phyloP scores from a whole-genome alignment of 176 grass and related monocot genomes.

The bread wheat (Triticum aestivum) region IWGSC_CS_RefSeq_v2.1 NC_057801.1:571289000-571289499 shows the following conservation, averaged over 20 bases:
- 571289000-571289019: slow-evolving; percentile 32
- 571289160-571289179: slow-evolving; percentile 77
- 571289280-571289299: slow-evolving; percentile 85
- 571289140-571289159: slow-evolving; percentile 80
- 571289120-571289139: slow-evolving; percentile 35
- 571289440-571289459: slow-evolving; percentile 65
- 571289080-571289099: slow-evolving; percentile 20
- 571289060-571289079: slow-evolving; percentile 51
- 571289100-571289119: slow-evolving; percentile 38
- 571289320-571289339: slow-evolving; percentile 63
- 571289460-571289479: slow-evolving; percentile 96
- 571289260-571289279: slow-evolving; percentile 97
- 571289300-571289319: slow-evolving; percentile 86
- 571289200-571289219: slow-evolving; percentile 76
- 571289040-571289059: neutral
- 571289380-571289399: neutral
- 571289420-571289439: slow-evolving; percentile 50
- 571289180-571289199: slow-evolving; percentile 82
- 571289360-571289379: slow-evolving; percentile 64
- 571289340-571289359: slow-evolving; percentile 62
- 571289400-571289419: slow-evolving; percentile 32
- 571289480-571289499: slow-evolving; percentile 99
- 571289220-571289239: slow-evolving; percentile 94
- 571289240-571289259: slow-evolving; percentile 93
- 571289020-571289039: slow-evolving; percentile 15